Evolutionary conservation across 2,329 filamentous ascomycete genomes (phyloP).

Genomic region (Cladosporium oxysporum): DNA sequence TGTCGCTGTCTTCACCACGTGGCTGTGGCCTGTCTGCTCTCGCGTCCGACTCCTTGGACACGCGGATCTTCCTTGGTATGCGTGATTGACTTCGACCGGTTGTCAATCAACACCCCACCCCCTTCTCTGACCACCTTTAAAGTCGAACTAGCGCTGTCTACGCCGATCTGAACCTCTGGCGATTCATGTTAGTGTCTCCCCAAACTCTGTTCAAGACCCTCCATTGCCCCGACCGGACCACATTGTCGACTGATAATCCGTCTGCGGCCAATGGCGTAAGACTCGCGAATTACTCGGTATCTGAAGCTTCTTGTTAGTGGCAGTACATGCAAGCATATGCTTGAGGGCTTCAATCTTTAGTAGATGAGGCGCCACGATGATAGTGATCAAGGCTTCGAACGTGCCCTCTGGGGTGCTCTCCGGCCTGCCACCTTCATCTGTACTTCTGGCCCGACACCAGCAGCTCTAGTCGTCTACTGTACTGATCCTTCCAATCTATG

Average conservation of each 20-base stretch:
- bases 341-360: not conserved
- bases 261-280: not conserved
- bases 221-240: not conserved
- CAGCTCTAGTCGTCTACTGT: not conserved
- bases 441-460: conserved; percentile 1
- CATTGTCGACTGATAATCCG: not conserved
- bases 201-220: not conserved
- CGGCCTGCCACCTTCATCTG: not conserved
- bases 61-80: not conserved
- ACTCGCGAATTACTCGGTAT: not conserved
- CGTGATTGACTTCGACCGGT: not conserved
- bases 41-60: not conserved
- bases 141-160: not conserved
- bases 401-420: not conserved
- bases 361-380: not conserved
- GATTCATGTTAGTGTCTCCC: not conserved
- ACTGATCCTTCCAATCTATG: conserved; percentile 12
- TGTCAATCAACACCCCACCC: not conserved
- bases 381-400: not conserved
- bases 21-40: not conserved
- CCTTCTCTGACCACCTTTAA: not conserved
- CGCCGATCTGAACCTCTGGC: not conserved
- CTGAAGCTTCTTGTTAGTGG: not conserved
- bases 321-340: not conserved
- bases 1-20: not conserved